Conservation (phyloP, 352 stramenopile species). For the Phytophthora pluvialis region DNA sequence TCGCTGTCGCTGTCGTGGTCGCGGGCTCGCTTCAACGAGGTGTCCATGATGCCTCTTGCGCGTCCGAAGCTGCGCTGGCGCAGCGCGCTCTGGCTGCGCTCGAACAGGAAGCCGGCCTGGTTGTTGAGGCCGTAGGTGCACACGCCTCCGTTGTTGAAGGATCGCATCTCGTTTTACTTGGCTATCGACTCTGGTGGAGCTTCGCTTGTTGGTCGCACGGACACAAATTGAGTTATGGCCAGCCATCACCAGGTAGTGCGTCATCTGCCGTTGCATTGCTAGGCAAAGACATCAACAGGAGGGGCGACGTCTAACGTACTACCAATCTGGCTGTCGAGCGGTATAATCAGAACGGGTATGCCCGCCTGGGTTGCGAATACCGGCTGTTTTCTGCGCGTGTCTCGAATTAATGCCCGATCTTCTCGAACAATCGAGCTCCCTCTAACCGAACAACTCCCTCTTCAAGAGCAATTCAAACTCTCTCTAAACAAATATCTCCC, state of each 20-base stretch:
- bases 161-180: conserved; percentile 25
- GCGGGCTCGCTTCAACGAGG: conserved; percentile 49
- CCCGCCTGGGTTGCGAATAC: conserved; percentile 2
- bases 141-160: conserved; percentile 32
- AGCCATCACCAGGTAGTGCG: not conserved
- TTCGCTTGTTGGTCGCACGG: conserved; percentile 2
- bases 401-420: conserved; percentile 21
- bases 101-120: conserved; percentile 49
- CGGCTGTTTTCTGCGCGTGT: conserved; percentile 18
- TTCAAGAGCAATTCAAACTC: conserved; percentile 4
- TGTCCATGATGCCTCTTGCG: conserved; percentile 29
- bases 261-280: not conserved
- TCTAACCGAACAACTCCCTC: not conserved
- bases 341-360: conserved; percentile 33
- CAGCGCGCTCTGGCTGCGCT: conserved; percentile 45
- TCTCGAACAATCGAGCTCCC: conserved; percentile 38
- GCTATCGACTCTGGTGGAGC: not conserved
- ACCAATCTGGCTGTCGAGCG: not conserved
- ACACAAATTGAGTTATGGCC: conserved; percentile 30
- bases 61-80: conserved; percentile 63
- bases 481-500: conserved; percentile 17
- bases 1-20: conserved; percentile 32
- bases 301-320: conserved; percentile 19
- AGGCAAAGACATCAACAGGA: conserved; percentile 6
- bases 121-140: conserved; percentile 50